phyloP scores from a whole-genome alignment of 768 basidiomycete genomes.

The Tricholomella constricta region DNA sequence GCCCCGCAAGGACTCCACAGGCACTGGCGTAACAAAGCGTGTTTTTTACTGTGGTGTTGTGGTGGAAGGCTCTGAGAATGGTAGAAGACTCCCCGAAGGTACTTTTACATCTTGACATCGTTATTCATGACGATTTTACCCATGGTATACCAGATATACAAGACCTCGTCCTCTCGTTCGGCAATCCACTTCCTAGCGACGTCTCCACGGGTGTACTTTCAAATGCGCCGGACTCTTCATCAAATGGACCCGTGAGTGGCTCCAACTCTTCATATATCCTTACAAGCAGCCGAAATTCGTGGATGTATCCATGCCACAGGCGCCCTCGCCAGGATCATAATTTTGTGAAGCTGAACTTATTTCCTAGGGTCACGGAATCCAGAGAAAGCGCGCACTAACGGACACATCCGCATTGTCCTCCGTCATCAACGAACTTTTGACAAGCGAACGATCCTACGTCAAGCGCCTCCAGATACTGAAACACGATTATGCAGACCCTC shows the following conservation, averaged over 20 bases:
- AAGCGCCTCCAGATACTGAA: conserved; percentile 81
- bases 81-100: conserved; percentile 70
- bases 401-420: conserved; percentile 68
- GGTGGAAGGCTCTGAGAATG: conserved; percentile 79
- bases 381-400: conserved; percentile 62
- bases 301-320: conserved; percentile 1
- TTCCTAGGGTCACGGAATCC: conserved; percentile 39
- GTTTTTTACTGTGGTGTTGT: conserved; percentile 91
- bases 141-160: conserved; percentile 59
- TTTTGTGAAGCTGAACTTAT: conserved; percentile 4
- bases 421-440: conserved; percentile 82
- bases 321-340: neutral
- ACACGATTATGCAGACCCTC: conserved; percentile 86
- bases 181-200: conserved; percentile 59
- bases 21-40: conserved; percentile 62
- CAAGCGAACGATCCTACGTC: conserved; percentile 89
- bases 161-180: conserved; percentile 76
- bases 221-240: conserved; percentile 39
- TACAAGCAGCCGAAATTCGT: neutral
- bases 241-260: conserved; percentile 45
- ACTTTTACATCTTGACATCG: conserved; percentile 18
- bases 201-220: conserved; percentile 51
- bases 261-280: neutral
- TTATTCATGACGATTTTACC: conserved; percentile 11
- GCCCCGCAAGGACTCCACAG: conserved; percentile 41